phyloP scores from a whole-genome alignment of 495 filamentous ascomycete species.

The Neurospora discreta region DNA sequence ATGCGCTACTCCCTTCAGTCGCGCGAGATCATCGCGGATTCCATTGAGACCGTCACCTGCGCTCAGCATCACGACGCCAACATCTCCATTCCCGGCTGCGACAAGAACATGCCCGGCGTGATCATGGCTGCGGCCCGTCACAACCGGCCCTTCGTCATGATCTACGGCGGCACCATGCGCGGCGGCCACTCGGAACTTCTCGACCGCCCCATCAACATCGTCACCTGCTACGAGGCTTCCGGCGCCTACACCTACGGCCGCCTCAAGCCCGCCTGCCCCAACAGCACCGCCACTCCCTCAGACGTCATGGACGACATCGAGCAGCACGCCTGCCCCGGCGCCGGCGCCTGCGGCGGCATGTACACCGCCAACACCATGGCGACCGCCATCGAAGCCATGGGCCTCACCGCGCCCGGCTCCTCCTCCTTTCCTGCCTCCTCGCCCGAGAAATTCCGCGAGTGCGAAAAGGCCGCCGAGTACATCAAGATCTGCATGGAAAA shows the following conservation, averaged over 20 bases:
- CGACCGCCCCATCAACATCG: slow-evolving; percentile 76
- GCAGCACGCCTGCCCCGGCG: slow-evolving; percentile 74
- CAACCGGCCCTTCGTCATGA: slow-evolving; percentile 69
- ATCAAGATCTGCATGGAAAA: slow-evolving; percentile 80
- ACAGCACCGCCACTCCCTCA: slow-evolving; percentile 42
- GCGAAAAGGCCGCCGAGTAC: slow-evolving; percentile 71
- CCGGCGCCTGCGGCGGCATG: slow-evolving; percentile 96
- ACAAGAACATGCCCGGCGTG: slow-evolving; percentile 96
- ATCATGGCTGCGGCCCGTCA: slow-evolving; percentile 64
- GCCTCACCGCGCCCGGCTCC: slow-evolving; percentile 77
- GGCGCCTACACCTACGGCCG: slow-evolving; percentile 78
- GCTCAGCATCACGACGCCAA: slow-evolving; percentile 86
- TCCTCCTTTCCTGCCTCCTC: slow-evolving; percentile 81
- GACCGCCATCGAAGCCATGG: slow-evolving; percentile 93
- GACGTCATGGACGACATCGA: slow-evolving; percentile 86
- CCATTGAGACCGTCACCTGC: slow-evolving; percentile 85
- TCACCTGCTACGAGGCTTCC: slow-evolving; percentile 79
- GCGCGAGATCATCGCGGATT: slow-evolving; percentile 90
- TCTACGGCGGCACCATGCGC: slow-evolving; percentile 84
- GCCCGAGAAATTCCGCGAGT: slow-evolving; percentile 87
- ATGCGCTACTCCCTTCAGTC: slow-evolving; percentile 97
- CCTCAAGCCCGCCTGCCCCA: slow-evolving; percentile 33
- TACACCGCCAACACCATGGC: slow-evolving; percentile 97
- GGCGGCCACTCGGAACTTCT: slow-evolving; percentile 73
- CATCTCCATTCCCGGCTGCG: slow-evolving; percentile 89